phyloP scores from a whole-genome alignment of 495 filamentous ascomycete genomes.

The Penicillium ochrochloron region DNA sequence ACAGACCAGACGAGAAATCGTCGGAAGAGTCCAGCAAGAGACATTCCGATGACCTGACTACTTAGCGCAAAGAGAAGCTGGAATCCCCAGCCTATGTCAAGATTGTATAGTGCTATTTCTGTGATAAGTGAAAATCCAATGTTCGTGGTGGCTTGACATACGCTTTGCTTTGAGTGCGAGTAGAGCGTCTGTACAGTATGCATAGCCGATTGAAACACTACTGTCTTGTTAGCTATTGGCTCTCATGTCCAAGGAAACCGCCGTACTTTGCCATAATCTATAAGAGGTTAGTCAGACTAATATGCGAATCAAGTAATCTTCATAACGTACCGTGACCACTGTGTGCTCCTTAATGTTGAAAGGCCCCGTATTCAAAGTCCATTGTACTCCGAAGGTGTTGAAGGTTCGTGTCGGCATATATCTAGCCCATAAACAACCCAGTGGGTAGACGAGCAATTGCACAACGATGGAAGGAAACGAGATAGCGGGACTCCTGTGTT shows the following conservation, averaged over 20 bases:
- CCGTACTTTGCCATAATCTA: slow-evolving; percentile 33
- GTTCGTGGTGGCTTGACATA: slow-evolving; percentile 48
- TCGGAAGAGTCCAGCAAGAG: slow-evolving; percentile 65
- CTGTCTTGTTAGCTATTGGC: not conserved
- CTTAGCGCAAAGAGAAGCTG: slow-evolving; percentile 63
- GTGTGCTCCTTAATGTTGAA: slow-evolving; percentile 75
- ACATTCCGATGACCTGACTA: slow-evolving; percentile 67
- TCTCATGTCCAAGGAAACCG: too few species aligned
- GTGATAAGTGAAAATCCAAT: slow-evolving; percentile 22
- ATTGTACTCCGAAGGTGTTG: slow-evolving; percentile 56
- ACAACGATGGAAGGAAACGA: slow-evolving; percentile 62
- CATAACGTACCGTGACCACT: slow-evolving; percentile 64
- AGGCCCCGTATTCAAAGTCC: slow-evolving; percentile 63
- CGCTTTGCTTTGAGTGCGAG: slow-evolving; percentile 27
- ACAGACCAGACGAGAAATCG: slow-evolving; percentile 60
- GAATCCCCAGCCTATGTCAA: slow-evolving; percentile 64
- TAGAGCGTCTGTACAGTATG: slow-evolving; percentile 33
- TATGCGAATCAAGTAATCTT: not conserved
- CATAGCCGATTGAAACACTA: slow-evolving; percentile 31
- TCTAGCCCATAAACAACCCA: slow-evolving; percentile 57
- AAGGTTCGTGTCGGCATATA: slow-evolving; percentile 52
- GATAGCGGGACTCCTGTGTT: slow-evolving; percentile 45
- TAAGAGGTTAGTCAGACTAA: not conserved
- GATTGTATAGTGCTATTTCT: slow-evolving; percentile 55
- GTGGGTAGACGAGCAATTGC: slow-evolving; percentile 66